A percentile compares a stretch with the other conserved stretches of the same genome.
These are phyloP conservation scores for Oleoguttula mirabilis DNA, from an alignment of 495 filamentous ascomycete species.

Conservation along the genomic window DNA sequence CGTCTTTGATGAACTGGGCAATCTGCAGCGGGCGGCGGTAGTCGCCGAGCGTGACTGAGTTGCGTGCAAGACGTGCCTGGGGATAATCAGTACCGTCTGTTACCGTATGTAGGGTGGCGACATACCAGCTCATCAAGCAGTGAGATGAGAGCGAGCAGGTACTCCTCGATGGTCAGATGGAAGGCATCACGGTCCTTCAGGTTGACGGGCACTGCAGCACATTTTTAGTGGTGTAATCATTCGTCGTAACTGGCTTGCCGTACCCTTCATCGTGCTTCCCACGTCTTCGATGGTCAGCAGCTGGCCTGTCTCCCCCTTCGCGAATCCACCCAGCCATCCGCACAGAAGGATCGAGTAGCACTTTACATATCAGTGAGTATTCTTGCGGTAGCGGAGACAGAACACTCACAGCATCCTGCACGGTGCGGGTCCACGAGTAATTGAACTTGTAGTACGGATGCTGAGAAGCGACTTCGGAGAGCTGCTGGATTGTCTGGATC, in stretches of 20 bases:
- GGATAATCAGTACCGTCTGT: not conserved
- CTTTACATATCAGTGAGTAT: too few species aligned
- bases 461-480: constrained; percentile 59
- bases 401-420: constrained; percentile 63
- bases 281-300: constrained; percentile 84
- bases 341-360: constrained; percentile 48
- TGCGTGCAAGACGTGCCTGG: constrained; percentile 77
- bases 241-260: constrained; percentile 13
- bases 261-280: constrained; percentile 62
- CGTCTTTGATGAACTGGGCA: constrained; percentile 83
- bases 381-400: too few species aligned
- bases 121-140: constrained; percentile 78
- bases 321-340: constrained; percentile 61
- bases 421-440: constrained; percentile 62
- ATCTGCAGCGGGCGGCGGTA: constrained; percentile 67
- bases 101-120: not conserved
- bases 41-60: constrained; percentile 88
- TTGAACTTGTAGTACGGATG: constrained; percentile 97
- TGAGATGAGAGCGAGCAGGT: constrained; percentile 71
- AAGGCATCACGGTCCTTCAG: constrained; percentile 82
- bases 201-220: constrained; percentile 82
- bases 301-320: constrained; percentile 39
- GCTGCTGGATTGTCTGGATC: constrained; percentile 42
- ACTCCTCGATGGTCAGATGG: constrained; percentile 94
- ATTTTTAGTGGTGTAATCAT: too few species aligned